These are phyloP conservation scores for Lentinus tigrinus DNA, from an alignment of 768 basidiomycete species.

Conservation along the genomic window DNA sequence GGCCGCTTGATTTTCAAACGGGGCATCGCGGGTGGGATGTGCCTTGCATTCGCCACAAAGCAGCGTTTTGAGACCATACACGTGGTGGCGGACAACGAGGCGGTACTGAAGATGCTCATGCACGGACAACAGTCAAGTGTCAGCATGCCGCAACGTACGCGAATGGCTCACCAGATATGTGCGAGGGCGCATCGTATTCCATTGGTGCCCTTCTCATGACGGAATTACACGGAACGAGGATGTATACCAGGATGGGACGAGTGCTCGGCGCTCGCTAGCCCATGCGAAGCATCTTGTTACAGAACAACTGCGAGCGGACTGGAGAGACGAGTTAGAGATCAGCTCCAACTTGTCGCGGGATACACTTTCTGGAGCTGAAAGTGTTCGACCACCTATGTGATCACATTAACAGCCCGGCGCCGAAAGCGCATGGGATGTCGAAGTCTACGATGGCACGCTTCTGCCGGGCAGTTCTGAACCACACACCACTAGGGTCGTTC, in stretches of 20 bases:
- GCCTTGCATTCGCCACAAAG: background rate
- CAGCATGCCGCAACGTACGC: slow-evolving; percentile 1
- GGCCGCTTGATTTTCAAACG: background rate
- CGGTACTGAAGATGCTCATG: background rate
- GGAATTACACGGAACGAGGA: background rate
- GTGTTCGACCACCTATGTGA: background rate
- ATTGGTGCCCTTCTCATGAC: slow-evolving; percentile 4
- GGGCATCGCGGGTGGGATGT: slow-evolving; percentile 1
- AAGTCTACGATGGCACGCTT: background rate
- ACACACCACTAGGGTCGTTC: slow-evolving; percentile 5
- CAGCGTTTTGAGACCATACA: background rate
- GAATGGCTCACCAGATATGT: background rate
- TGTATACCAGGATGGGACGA: slow-evolving; percentile 1
- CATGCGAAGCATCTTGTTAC: too few relatives aligned
- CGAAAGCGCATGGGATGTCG: background rate
- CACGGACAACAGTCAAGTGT: background rate
- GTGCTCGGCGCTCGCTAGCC: slow-evolving; percentile 4
- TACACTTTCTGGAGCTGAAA: too few relatives aligned
- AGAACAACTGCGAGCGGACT: too few relatives aligned
- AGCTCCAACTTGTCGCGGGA: too few relatives aligned
- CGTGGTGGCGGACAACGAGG: background rate
- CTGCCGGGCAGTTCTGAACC: slow-evolving; percentile 1
- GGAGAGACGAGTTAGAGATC: too few relatives aligned
- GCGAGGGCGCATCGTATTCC: background rate
- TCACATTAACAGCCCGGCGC: background rate